A percentile compares a stretch with the other conserved stretches of the same genome.
Conservation (phyloP, 2,329 filamentous ascomycete genomes). For the Fusarium nelsonii region DNA sequence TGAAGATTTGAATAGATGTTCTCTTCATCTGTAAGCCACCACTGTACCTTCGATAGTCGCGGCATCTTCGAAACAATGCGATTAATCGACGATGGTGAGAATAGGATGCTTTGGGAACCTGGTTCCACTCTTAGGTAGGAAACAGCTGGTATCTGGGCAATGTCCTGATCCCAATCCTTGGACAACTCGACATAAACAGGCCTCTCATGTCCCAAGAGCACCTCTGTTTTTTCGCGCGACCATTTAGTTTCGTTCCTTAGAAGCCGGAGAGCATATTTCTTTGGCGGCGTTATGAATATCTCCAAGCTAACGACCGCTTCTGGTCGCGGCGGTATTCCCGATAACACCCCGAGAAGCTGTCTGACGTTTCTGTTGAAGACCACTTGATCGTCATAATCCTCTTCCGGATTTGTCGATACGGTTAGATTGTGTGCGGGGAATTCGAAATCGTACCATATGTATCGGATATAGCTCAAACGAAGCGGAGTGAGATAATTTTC, state of each 20-base stretch:
- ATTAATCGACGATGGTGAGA: conserved; percentile 14
- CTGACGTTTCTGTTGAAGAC: neutral
- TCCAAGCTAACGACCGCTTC: neutral
- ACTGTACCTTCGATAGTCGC: neutral
- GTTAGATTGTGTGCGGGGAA: conserved; percentile 17
- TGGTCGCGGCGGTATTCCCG: neutral
- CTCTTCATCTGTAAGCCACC: conserved; percentile 20
- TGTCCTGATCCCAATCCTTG: neutral
- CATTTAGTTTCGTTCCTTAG: neutral
- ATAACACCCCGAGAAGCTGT: neutral
- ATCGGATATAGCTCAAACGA: conserved; percentile 3
- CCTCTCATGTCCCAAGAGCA: neutral
- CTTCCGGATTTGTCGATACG: conserved; percentile 1
- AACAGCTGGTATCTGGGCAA: neutral
- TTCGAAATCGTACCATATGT: conserved; percentile 18
- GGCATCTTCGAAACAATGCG: conserved; percentile 14
- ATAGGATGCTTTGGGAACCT: conserved; percentile 11
- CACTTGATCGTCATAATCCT: conserved; percentile 6
- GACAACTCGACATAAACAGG: conserved; percentile 2
- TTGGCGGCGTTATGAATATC: conserved; percentile 10
- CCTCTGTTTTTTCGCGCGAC: neutral
- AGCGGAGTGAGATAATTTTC: neutral
- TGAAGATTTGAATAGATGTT: neutral
- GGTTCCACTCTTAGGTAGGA: conserved; percentile 13
- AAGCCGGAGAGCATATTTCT: conserved; percentile 7